Evolutionary conservation across 805 yeast species (phyloP).

Genomic region (Candida suzukii): DNA sequence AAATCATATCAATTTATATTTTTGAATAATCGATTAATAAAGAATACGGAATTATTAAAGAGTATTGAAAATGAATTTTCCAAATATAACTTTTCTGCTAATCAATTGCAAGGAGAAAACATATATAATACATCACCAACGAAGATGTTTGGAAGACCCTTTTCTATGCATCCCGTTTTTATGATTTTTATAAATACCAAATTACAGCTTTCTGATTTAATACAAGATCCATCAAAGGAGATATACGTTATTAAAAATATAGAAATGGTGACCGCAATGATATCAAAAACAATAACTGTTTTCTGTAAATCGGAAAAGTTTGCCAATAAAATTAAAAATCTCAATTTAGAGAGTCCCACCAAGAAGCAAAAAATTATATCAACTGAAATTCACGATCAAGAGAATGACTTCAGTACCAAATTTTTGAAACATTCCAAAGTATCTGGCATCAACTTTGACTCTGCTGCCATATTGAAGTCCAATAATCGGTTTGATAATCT

Average conservation of each 20-base stretch:
- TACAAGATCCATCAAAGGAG: constrained; percentile 33
- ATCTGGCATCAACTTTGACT: too few species aligned
- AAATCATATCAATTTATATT: constrained; percentile 37
- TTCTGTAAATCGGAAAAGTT: neutral
- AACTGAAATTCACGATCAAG: too few species aligned
- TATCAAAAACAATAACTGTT: constrained; percentile 20
- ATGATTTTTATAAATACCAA: constrained; percentile 22
- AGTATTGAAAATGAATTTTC: constrained; percentile 20
- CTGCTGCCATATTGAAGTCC: neutral
- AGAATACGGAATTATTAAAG: constrained; percentile 12
- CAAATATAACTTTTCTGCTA: constrained; percentile 3
- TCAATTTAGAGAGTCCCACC: neutral
- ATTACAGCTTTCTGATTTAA: constrained; percentile 24
- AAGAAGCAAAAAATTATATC: constrained; percentile 1
- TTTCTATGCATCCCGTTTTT: constrained; percentile 30
- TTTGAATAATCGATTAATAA: constrained; percentile 32
- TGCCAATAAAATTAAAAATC: too few species aligned
- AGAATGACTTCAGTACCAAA: too few species aligned
- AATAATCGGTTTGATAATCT: neutral
- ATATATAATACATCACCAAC: constrained; percentile 13
- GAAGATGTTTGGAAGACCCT: constrained; percentile 26
- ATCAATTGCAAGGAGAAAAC: constrained; percentile 10
- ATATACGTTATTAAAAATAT: constrained; percentile 21
- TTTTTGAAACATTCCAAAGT: too few species aligned
- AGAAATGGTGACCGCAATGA: constrained; percentile 22